These are phyloP conservation scores for Fusarium austroafricanum DNA, from an alignment of 2,329 filamentous ascomycete genomes.

Conservation along the genomic window DNA sequence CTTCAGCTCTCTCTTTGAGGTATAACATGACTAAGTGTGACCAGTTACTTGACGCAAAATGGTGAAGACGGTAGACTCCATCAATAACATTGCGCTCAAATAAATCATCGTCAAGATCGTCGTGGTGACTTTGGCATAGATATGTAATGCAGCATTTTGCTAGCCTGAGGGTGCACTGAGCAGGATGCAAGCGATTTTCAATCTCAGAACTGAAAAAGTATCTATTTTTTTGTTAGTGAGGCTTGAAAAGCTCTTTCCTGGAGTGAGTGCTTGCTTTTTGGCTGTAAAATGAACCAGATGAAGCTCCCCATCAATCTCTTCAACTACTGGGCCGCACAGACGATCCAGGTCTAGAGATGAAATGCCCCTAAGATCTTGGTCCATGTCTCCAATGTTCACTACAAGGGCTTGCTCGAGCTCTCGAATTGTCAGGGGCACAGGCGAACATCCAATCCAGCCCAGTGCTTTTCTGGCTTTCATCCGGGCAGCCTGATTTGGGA, in stretches of 20 bases:
- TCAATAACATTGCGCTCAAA: not conserved
- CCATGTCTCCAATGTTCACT: not conserved
- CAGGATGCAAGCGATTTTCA: not conserved
- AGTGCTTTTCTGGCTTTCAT: not conserved
- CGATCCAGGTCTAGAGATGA: not conserved
- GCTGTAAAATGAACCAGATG: not conserved
- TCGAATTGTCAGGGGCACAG: not conserved
- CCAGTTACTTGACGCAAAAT: not conserved
- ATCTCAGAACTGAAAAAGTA: not conserved
- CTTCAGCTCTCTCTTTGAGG: not conserved
- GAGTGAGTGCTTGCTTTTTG: no score
- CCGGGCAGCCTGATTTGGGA: not conserved
- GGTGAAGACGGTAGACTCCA: constrained; percentile 21
- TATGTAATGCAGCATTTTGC: not conserved
- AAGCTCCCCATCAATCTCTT: not conserved
- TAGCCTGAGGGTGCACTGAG: not conserved
- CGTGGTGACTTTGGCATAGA: not conserved
- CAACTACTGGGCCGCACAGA: not conserved
- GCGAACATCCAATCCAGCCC: not conserved
- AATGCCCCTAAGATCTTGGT: not conserved
- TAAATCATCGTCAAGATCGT: not conserved
- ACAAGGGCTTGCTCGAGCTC: not conserved
- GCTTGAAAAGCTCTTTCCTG: no score
- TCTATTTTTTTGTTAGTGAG: no score
- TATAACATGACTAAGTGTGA: not conserved